These are phyloP conservation scores for Oemleria cerasiformis DNA, from an alignment of 306 rosid species.

Conservation along the genomic window DNA sequence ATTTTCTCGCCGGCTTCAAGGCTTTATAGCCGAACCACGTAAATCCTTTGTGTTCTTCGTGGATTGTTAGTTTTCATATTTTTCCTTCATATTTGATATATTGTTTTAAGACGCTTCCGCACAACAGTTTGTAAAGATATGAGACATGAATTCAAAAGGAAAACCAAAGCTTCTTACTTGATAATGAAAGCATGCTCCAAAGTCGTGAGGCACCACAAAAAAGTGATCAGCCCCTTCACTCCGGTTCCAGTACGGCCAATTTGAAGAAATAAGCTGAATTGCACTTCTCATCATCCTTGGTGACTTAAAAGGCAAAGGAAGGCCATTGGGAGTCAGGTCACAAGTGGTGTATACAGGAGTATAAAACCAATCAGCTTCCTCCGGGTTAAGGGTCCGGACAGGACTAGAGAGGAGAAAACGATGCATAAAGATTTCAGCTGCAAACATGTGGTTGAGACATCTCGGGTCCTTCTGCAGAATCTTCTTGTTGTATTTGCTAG, in stretches of 20 bases:
- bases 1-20: too few relatives aligned
- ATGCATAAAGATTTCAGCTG: constrained; percentile 99
- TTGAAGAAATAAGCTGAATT: constrained; percentile 91
- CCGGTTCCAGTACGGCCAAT: constrained; percentile 97
- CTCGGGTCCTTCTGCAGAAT: constrained; percentile 92
- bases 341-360: constrained; percentile 97
- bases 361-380: constrained; percentile 99
- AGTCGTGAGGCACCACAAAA: constrained; percentile 94
- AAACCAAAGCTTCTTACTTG: constrained; percentile 49
- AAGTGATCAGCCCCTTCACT: constrained; percentile 98
- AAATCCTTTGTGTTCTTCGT: too few relatives aligned
- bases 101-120: too few relatives aligned
- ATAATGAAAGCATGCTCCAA: constrained; percentile 97
- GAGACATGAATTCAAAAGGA: not conserved
- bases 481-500: constrained; percentile 96
- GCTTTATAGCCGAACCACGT: too few relatives aligned
- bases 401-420: constrained; percentile 91
- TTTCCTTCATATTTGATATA: too few relatives aligned
- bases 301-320: constrained; percentile 94
- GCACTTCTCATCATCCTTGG: constrained; percentile 99
- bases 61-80: too few relatives aligned
- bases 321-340: constrained; percentile 96
- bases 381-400: constrained; percentile 94
- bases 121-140: not conserved
- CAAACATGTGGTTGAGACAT: constrained; percentile 97